Conservation (phyloP, 2,329 filamentous ascomycete genomes). For the Blumeriella jaapii region DNA sequence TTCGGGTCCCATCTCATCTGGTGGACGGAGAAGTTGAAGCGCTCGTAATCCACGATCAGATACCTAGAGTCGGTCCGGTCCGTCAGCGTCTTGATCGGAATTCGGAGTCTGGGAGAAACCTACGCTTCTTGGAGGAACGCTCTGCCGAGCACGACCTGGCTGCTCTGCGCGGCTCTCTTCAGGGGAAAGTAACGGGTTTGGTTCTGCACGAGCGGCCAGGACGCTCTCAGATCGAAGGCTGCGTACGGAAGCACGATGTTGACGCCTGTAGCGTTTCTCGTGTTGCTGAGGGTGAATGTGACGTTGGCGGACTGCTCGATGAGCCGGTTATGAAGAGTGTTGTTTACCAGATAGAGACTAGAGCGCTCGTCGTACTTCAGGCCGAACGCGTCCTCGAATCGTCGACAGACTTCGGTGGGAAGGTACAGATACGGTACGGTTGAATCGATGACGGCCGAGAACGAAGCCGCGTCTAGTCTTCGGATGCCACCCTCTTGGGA, state of each 20-base stretch:
- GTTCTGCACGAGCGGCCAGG: constrained; percentile 25
- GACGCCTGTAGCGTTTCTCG: constrained; percentile 21
- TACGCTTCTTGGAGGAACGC: constrained; percentile 31
- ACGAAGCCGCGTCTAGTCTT: constrained; percentile 11
- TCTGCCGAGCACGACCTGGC: constrained; percentile 30
- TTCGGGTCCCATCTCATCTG: constrained; percentile 19
- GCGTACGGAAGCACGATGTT: constrained; percentile 30
- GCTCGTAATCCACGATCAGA: constrained; percentile 31
- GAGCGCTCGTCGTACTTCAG: constrained; percentile 28
- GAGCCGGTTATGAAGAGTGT: constrained; percentile 19
- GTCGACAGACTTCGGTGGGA: constrained; percentile 27
- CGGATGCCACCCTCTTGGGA: constrained; percentile 6
- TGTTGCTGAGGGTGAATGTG: constrained; percentile 28
- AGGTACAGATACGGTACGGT: constrained; percentile 31
- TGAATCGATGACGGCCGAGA: constrained; percentile 28
- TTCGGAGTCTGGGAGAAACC: too few relatives aligned
- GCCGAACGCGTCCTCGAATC: constrained; percentile 28
- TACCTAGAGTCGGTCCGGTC: constrained; percentile 12
- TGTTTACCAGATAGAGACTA: constrained; percentile 29
- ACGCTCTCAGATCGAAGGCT: constrained; percentile 29
- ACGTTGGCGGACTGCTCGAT: constrained; percentile 25
- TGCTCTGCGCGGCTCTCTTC: constrained; percentile 26
- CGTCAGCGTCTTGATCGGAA: too few relatives aligned
- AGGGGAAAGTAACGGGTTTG: constrained; percentile 30
- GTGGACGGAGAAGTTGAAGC: constrained; percentile 30